A percentile compares a stretch with the other conserved stretches of the same genome.
These are phyloP conservation scores for Salix exigua DNA, from an alignment of 345 rosid genomes.

Conservation along the genomic window DNA sequence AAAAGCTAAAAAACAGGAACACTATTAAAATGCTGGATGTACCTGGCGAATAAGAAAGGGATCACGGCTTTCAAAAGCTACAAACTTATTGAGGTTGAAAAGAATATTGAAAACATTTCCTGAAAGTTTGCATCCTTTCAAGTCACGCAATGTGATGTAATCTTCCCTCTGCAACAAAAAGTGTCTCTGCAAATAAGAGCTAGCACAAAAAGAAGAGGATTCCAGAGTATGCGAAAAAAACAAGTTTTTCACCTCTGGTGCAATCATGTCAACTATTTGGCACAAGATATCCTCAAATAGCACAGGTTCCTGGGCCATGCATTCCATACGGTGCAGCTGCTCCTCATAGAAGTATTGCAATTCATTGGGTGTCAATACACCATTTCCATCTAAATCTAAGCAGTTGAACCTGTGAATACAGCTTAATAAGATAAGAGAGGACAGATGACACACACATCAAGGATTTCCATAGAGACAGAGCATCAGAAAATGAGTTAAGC, in stretches of 20 bases:
- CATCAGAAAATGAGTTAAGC: neutral
- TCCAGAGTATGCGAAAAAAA: neutral
- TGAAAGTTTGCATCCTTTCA: slow-evolving; percentile 27
- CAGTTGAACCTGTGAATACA: slow-evolving; percentile 26
- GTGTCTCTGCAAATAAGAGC: neutral
- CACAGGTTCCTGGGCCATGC: slow-evolving; percentile 33
- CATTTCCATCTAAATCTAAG: slow-evolving; percentile 31
- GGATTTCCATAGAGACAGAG: neutral
- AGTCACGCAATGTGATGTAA: slow-evolving; percentile 26
- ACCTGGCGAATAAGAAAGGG: slow-evolving; percentile 34
- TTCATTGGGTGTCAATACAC: slow-evolving; percentile 23
- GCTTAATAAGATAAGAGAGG: slow-evolving; percentile 1
- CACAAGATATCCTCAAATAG: slow-evolving; percentile 32
- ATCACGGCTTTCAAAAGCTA: slow-evolving; percentile 34
- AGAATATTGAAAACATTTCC: slow-evolving; percentile 31
- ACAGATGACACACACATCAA: neutral
- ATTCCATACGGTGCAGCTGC: slow-evolving; percentile 36
- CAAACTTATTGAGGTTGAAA: slow-evolving; percentile 30
- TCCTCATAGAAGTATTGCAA: slow-evolving; percentile 33
- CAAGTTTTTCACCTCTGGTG: slow-evolving; percentile 20
- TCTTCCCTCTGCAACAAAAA: slow-evolving; percentile 20
- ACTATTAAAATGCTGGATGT: neutral
- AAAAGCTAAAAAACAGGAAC: neutral
- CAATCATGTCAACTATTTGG: slow-evolving; percentile 33
- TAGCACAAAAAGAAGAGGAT: neutral